Evolutionary conservation across 2,329 filamentous ascomycete genomes (phyloP).

Genomic region (Ambrosiella beaveri): DNA sequence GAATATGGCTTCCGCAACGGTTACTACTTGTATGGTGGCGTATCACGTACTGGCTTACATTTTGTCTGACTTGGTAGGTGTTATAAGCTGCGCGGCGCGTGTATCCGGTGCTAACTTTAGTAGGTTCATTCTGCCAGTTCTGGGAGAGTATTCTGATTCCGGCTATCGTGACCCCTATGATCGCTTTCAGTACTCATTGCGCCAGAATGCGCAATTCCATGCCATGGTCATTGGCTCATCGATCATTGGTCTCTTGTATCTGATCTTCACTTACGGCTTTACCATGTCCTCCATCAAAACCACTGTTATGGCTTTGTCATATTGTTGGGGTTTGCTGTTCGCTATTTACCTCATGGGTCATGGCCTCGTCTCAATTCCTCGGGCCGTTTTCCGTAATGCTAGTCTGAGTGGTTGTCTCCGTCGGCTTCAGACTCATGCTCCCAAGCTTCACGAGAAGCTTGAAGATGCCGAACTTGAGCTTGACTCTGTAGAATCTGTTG

Average conservation of each 20-base stretch:
- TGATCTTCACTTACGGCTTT: conserved; percentile 63
- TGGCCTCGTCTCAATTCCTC: conserved; percentile 78
- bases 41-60: conserved; percentile 94
- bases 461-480: conserved; percentile 66
- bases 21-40: conserved; percentile 79
- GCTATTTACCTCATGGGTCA: conserved; percentile 98
- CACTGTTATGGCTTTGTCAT: conserved; percentile 81
- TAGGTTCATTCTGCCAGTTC: conserved; percentile 76
- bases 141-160: conserved; percentile 88
- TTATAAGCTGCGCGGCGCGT: neutral
- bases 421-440: conserved; percentile 61
- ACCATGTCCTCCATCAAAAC: conserved; percentile 59
- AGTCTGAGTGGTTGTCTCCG: conserved; percentile 58
- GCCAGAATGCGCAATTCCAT: conserved; percentile 78
- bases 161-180: conserved; percentile 77
- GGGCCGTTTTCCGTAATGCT: conserved; percentile 62
- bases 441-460: conserved; percentile 69
- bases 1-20: conserved; percentile 71
- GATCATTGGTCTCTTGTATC: conserved; percentile 60
- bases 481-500: conserved; percentile 66
- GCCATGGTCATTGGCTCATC: conserved; percentile 57
- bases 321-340: conserved; percentile 79
- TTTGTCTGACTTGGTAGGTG: conserved; percentile 73
- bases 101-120: neutral
- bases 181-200: conserved; percentile 67